Evolutionary conservation across 352 stramenopile genomes (phyloP), one percentile per base, ranked within the genome.

Genomic region (Pythium periplocum): DNA sequence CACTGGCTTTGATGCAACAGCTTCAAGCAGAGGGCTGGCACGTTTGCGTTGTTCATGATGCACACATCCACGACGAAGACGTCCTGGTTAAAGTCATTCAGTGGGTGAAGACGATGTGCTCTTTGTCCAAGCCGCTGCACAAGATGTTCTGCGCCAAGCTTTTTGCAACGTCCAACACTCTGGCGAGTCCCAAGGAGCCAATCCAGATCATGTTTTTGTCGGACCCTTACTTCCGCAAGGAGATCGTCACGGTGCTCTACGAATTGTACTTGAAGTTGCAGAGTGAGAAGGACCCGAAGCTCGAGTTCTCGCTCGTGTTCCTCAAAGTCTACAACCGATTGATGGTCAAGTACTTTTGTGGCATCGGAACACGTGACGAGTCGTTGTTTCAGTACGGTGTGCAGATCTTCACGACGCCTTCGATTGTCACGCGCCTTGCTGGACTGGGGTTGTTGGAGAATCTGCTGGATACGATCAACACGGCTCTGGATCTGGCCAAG

Each of bases 221-320:
- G 8, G 93, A 98, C 62, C 92, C 96, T 35, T 98, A 98, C 66
- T 91, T 97, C 45, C 90, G 92, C 26, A 98, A 98, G 62, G 83
- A 96, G 56, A 75, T 98, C 38, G 75, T 96, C 12, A 69, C 86
- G 6, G 78, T 86, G 46, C 58, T 98, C 33, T 97, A 98, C 59
- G 73, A 96, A 48, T 66, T 99, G 36, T 98, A 98, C 63, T 69
- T 99, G 35, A 96, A 89, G 53, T 69, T 99, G 2, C 82, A 98
- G 51, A 91, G 90, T 6, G 93, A 98, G 68, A 85, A 96, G 48
- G 79, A 96, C 49, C 96, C 97, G 33, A 99, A 99, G 65, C 78
- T 87, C 33, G 78, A 93, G 55, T 98, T 98, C 51, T 90, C 89
- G 6, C 64, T 89, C 32, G 71, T 87, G 35, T 96, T 95, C 45